Conservation (phyloP, 192 early-diverging fungal species). For the Entophlyctis luteolus region DNA sequence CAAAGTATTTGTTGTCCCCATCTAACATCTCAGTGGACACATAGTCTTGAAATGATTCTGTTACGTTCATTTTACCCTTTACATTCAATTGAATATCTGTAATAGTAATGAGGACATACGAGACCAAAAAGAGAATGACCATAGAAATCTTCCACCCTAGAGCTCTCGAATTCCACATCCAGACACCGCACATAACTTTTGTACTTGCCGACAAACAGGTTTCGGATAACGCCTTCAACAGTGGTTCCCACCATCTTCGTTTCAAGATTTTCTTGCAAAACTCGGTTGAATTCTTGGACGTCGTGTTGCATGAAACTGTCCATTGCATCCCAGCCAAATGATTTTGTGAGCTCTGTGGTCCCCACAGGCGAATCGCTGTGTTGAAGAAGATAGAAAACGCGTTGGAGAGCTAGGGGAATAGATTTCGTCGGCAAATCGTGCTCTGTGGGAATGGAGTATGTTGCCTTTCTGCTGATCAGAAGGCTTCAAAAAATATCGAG, state of each 20-base stretch:
- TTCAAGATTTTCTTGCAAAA: slow-evolving; percentile 95
- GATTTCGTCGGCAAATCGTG: slow-evolving; percentile 79
- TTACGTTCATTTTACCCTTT: slow-evolving; percentile 82
- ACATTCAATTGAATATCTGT: slow-evolving; percentile 94
- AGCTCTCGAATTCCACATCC: slow-evolving; percentile 91
- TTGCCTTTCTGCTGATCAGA: no score
- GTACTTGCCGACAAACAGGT: slow-evolving; percentile 95
- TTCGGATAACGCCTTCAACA: slow-evolving; percentile 85
- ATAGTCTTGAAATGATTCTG: slow-evolving; percentile 89
- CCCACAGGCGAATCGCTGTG: slow-evolving; percentile 61
- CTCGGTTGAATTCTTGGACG: slow-evolving; percentile 95
- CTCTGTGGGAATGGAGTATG: slow-evolving; percentile 88
- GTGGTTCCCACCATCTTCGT: slow-evolving; percentile 94
- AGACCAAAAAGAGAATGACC: slow-evolving; percentile 1
- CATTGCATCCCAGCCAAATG: slow-evolving; percentile 95
- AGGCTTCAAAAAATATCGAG: no score
- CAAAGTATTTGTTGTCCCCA: slow-evolving; percentile 93
- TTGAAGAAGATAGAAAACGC: slow-evolving; percentile 90
- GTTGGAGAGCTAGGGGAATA: slow-evolving; percentile 86
- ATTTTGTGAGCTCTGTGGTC: slow-evolving; percentile 93
- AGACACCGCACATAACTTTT: slow-evolving; percentile 96
- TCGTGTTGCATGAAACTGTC: slow-evolving; percentile 98
- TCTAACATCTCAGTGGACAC: slow-evolving; percentile 86
- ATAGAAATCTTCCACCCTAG: slow-evolving; percentile 91
- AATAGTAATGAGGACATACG: slow-evolving; percentile 37